Base-by-base conservation (phyloP, 2,329 filamentous ascomycete genomes). In the Dactylonectria estremocensis region DNA sequence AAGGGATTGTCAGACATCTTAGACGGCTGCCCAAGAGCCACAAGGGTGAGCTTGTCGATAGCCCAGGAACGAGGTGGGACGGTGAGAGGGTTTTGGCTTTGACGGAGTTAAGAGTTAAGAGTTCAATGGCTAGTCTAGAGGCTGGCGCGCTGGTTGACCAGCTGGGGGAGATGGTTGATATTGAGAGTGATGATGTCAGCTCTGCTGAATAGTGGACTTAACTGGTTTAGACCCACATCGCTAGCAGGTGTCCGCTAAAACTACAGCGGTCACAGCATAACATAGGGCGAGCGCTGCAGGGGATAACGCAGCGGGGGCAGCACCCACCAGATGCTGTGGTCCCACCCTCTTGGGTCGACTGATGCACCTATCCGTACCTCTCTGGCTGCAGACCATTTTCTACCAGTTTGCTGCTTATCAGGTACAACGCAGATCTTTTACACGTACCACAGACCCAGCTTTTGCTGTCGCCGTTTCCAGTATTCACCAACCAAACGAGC, bases 1-100 rank as follows among this genome's bases (percentile, higher is more conserved):
- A 80, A 80, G 45, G 70, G 78, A 68, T 77, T 80, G 74, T 71
- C 77, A n/a, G 78, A 72, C 80, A 80, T 80, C 45, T 28, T 69
- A 71, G 60, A n/a, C 50, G 35, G 60, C 28, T 60, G 46, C 68
- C 56, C 65, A 52, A 43, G 46, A 52, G 61, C 66, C 58, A 53
- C 49, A 40, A 50, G 18, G 28, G 45, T 31, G 11, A n/a, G 35
- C 20, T 43, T 35, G 56, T 14, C 16, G 52, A 37, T 45, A 43
- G 46, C 52, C 28, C 56, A 35, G 49, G 45, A 49, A 33, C 49
- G 20, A 56, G 45, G 37, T 57, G 31, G 61, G 52, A 52, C 46
- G 54, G 50, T 40, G 43, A 45, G 60, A 62, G 57, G 35, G 43
- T 13, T 28, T 49, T 35, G 58, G 45, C 28, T 62, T 57, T 31